Percentiles rank a stretch among this genome's conserved stretches.
Conservation (phyloP, 2,329 filamentous ascomycete genomes). For the Colletotrichum magnum region DNA sequence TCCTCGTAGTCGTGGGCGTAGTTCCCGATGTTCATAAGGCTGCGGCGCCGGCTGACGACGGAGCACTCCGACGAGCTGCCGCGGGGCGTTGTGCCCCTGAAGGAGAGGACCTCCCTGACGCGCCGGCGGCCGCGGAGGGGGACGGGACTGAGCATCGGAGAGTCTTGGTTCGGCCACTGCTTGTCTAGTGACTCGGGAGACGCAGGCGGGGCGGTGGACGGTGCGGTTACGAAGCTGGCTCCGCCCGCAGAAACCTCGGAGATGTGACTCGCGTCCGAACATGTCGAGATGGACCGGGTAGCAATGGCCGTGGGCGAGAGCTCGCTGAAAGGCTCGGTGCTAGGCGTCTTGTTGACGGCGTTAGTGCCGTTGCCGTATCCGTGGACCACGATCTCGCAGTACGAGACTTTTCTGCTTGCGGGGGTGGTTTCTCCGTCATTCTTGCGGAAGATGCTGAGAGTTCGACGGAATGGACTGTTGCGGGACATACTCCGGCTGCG, state of each 20-base stretch:
- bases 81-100: conserved; percentile 4
- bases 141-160: conserved; percentile 41
- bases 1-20: conserved; percentile 47
- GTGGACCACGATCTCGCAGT: conserved; percentile 67
- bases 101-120: conserved; percentile 40
- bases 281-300: conserved; percentile 41
- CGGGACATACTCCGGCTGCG: conserved; percentile 46
- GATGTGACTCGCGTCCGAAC: conserved; percentile 41
- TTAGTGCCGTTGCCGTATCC: conserved; percentile 70
- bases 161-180: conserved; percentile 23
- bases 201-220: conserved; percentile 46
- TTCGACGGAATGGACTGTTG: conserved; percentile 49
- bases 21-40: conserved; percentile 31
- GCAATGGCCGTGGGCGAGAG: conserved; percentile 19
- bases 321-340: not conserved
- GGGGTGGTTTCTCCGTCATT: conserved; percentile 24
- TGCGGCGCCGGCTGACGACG: conserved; percentile 11
- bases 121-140: conserved; percentile 47
- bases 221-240: conserved; percentile 45
- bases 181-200: conserved; percentile 42
- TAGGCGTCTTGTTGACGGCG: conserved; percentile 46
- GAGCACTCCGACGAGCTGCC: conserved; percentile 7
- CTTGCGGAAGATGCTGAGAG: conserved; percentile 50
- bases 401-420: conserved; percentile 45
- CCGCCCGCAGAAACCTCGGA: conserved; percentile 47